Conservation (phyloP, 208 protist species). For the Histomonas meleagridis region DNA sequence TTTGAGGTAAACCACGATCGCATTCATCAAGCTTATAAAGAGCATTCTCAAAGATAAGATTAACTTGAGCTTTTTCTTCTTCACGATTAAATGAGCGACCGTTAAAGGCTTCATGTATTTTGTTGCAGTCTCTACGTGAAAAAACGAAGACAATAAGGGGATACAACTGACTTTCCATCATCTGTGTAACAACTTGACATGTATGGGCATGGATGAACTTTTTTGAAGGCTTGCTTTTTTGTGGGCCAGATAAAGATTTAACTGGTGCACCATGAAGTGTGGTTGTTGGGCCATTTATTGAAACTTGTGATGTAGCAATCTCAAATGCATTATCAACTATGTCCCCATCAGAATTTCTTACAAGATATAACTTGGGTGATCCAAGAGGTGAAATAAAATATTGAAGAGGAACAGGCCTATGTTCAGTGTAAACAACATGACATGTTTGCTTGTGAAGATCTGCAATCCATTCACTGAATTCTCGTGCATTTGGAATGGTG, state of each 20-base stretch:
- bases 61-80: not conserved
- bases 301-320: slow-evolving; percentile 58
- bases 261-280: not conserved
- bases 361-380: slow-evolving; percentile 81
- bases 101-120: not conserved
- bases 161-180: slow-evolving; percentile 35
- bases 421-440: slow-evolving; percentile 97
- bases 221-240: not conserved
- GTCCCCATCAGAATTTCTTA: slow-evolving; percentile 73
- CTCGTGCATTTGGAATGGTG: slow-evolving; percentile 97
- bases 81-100: not conserved
- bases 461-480: slow-evolving; percentile 98
- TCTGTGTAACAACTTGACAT: not conserved
- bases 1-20: slow-evolving; percentile 18
- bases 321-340: slow-evolving; percentile 80
- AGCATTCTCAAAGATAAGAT: not conserved
- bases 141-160: slow-evolving; percentile 94
- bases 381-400: slow-evolving; percentile 90
- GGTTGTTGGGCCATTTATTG: not conserved
- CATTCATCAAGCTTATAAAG: not conserved
- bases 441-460: slow-evolving; percentile 70
- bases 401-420: slow-evolving; percentile 94
- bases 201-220: not conserved
- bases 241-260: not conserved
- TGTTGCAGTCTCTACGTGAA: slow-evolving; percentile 88